A percentile compares a stretch with the other conserved stretches of the same genome.
Evolutionary conservation across 306 rosid genomes (phyloP).

Genomic region (Castanospermum australe): DNA sequence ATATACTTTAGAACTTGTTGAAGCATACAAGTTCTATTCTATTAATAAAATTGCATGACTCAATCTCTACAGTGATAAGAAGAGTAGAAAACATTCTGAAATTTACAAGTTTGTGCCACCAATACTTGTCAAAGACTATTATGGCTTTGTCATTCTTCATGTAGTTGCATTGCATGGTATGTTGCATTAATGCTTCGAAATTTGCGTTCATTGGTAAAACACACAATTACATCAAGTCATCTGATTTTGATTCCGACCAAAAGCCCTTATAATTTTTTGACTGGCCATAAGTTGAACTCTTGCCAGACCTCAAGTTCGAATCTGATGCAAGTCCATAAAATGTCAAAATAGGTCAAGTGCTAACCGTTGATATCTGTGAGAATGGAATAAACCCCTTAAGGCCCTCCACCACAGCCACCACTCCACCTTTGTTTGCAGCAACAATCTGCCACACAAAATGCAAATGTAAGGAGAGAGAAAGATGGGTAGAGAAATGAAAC

Average conservation of each 20-base stretch:
- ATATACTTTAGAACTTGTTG: constrained; percentile 2
- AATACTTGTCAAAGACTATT: neutral
- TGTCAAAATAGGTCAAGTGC: constrained; percentile 34
- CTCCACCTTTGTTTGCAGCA: constrained; percentile 89
- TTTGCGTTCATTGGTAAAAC: neutral
- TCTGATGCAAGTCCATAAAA: constrained; percentile 14
- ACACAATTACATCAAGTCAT: neutral
- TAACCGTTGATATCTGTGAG: constrained; percentile 91
- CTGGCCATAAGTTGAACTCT: neutral
- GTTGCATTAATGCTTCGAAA: neutral
- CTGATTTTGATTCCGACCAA: constrained; percentile 12
- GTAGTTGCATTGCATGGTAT: neutral
- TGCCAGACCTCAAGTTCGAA: constrained; percentile 11
- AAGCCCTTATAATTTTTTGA: neutral
- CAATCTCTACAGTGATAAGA: neutral
- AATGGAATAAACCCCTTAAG: constrained; percentile 95
- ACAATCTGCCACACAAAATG: constrained; percentile 59
- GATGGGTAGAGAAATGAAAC: neutral
- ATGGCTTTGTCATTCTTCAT: neutral
- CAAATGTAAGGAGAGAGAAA: neutral
- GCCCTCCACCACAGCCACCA: constrained; percentile 92
- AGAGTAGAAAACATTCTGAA: neutral
- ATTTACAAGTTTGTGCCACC: neutral
- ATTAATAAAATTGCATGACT: constrained; percentile 2
- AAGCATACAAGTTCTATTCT: constrained; percentile 3